Base-by-base conservation (phyloP, 441 rosid species). In the Hura crepitans region DNA sequence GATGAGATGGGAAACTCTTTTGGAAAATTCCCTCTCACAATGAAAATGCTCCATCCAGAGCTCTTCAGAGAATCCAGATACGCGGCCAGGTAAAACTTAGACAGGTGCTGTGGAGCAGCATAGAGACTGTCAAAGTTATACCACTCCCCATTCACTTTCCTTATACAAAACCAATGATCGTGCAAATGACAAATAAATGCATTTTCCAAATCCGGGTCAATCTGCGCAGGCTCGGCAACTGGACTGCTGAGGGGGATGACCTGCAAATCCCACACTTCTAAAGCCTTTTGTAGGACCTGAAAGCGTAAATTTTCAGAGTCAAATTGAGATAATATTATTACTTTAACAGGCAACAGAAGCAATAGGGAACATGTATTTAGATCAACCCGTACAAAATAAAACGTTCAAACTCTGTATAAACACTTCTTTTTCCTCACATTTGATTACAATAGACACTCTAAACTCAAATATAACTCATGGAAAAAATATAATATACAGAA, bases 61-160 rank as follows among this genome's bases (percentile, higher is more conserved):
- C 96, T 87, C 72, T 85, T 90, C 31, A 94, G 80, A 25, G 99
- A 84, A 80, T 94, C 97, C 11, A 90, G 82, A 69, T 83, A 90
- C 17, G 97, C 99, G 9, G 96, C 84, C 65, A 94, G 91, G 82
- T 87, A 91, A 70, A 94, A 94, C 84, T 85, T 91, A 0, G 97
- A 91, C 35, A 94, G 85, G 75, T 91, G 92, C 76, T 84, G 85
- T 0, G 97, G 97, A 0, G 97, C 97, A 17, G 96, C 87, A 30
- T 81, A 85, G 25, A 91, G 95, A 74, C 98, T 94, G 79, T 94
- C 95, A 23, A 94, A 94, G 77, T 94, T 94, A 35, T 94, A 91
- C 97, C 98, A 91, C 65, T 94, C 98, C 11, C 89, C 88, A n/a
- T 85, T 88, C 69, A 87, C 97, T 79, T 91, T 88, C 81, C 97